Conservation (phyloP, 345 rosid genomes). For the Boechera divaricarpa region DNA sequence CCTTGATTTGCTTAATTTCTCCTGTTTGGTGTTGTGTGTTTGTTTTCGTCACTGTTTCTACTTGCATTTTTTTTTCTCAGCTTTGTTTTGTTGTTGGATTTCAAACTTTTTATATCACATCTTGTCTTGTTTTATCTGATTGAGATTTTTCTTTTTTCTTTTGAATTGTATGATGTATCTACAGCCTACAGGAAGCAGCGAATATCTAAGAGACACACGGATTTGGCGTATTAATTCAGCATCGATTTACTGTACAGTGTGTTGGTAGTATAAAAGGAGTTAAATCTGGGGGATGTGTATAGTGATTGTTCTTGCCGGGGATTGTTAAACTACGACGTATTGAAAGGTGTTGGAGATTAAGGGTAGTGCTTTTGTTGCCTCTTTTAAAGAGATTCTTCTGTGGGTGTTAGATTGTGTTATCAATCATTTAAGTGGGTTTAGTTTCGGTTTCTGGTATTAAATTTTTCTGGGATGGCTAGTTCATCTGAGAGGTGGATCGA, state of each 20-base stretch:
- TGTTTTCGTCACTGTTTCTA: background rate
- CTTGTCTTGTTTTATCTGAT: background rate
- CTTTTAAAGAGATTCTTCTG: background rate
- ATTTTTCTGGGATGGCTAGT: constrained; percentile 56
- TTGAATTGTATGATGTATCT: constrained; percentile 1
- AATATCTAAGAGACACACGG: background rate
- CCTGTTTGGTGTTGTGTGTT: background rate
- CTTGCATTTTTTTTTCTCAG: constrained; percentile 21
- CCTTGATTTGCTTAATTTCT: background rate
- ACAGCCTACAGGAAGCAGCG: constrained; percentile 41
- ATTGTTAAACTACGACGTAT: constrained; percentile 30
- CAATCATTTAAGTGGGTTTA: background rate
- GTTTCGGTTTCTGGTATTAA: background rate
- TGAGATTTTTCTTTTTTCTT: background rate
- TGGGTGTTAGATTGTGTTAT: constrained; percentile 12
- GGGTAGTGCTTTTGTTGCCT: constrained; percentile 1
- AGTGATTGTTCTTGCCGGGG: constrained; percentile 19
- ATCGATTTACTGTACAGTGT: constrained; percentile 27
- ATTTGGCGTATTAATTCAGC: constrained; percentile 10
- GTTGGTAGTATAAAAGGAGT: constrained; percentile 25
- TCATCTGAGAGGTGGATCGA: constrained; percentile 93
- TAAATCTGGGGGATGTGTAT: background rate
- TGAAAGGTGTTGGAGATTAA: constrained; percentile 32
- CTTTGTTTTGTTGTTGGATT: constrained; percentile 16
- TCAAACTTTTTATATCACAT: background rate